Percentiles rank a stretch among this genome's conserved stretches.
These are phyloP conservation scores for Hortaea werneckii DNA, from an alignment of 2,329 filamentous ascomycete species.

Conservation along the genomic window DNA sequence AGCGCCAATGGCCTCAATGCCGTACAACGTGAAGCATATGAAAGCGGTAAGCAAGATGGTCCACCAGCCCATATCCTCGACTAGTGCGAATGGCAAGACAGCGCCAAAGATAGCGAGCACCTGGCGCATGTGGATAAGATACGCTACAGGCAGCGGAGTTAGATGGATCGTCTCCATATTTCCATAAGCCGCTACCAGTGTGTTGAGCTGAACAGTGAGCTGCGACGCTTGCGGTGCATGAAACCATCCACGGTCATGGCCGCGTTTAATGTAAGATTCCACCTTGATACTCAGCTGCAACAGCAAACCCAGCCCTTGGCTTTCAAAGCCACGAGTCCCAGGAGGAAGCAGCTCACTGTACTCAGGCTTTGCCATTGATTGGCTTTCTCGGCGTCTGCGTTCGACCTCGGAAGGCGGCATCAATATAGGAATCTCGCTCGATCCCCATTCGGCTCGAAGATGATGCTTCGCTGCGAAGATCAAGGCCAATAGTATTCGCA, in stretches of 20 bases:
- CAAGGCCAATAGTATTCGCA: conserved; percentile 50
- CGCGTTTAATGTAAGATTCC: conserved; percentile 50
- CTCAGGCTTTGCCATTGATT: conserved; percentile 23
- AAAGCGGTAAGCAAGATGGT: conserved; percentile 48
- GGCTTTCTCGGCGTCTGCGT: conserved; percentile 17
- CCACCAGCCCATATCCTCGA: conserved; percentile 55
- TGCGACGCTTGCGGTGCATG: conserved; percentile 49
- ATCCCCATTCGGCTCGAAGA: conserved; percentile 52
- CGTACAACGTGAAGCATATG: conserved; percentile 54
- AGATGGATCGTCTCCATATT: conserved; percentile 55
- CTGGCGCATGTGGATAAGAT: conserved; percentile 56
- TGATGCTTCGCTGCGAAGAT: conserved; percentile 56
- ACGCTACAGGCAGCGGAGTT: conserved; percentile 55
- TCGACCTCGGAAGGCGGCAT: conserved; percentile 14
- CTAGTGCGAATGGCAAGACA: conserved; percentile 54
- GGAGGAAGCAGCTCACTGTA: conserved; percentile 26
- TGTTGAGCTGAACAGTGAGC: conserved; percentile 49
- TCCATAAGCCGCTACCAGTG: conserved; percentile 48
- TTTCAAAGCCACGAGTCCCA: conserved; percentile 36
- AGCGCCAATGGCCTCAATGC: conserved; percentile 52
- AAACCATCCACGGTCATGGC: conserved; percentile 48
- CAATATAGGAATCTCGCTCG: conserved; percentile 26
- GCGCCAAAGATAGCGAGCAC: conserved; percentile 51
- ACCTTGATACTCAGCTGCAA: conserved; percentile 52
- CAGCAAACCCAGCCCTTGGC: conserved; percentile 49